These are phyloP conservation scores for Naumovozyma dairenensis DNA, from an alignment of 805 yeast genomes.

Conservation along the genomic window DNA sequence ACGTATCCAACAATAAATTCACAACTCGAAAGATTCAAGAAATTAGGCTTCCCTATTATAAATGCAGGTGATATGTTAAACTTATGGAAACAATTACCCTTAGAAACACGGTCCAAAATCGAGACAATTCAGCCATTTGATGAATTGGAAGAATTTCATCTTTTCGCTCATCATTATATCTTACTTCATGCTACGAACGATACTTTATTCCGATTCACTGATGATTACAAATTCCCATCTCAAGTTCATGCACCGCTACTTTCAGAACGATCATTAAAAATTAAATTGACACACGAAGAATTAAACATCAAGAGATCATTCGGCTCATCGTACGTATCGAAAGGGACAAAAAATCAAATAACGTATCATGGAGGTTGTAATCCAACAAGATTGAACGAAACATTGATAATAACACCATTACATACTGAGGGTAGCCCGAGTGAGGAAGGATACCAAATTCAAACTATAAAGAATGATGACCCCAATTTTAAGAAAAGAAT, in stretches of 20 bases:
- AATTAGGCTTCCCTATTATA: constrained; percentile 37
- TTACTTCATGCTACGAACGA: constrained; percentile 53
- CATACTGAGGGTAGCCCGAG: constrained; percentile 6
- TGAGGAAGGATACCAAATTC: too few species aligned
- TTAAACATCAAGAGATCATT: constrained; percentile 14
- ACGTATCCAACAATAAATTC: constrained; percentile 41
- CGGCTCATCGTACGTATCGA: constrained; percentile 12
- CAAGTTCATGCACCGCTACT: background rate
- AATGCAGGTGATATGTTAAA: constrained; percentile 47
- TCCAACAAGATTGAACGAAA: constrained; percentile 20
- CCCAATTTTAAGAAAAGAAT: constrained; percentile 42
- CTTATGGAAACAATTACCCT: constrained; percentile 46
- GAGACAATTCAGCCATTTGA: constrained; percentile 58
- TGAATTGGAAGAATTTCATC: constrained; percentile 73
- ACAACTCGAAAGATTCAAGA: constrained; percentile 42
- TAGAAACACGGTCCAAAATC: constrained; percentile 33
- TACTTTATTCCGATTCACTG: constrained; percentile 5
- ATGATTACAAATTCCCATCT: constrained; percentile 2
- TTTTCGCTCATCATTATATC: constrained; percentile 68
- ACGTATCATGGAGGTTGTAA: constrained; percentile 32
- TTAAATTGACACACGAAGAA: background rate
- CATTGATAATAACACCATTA: constrained; percentile 5
- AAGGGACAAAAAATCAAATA: constrained; percentile 5
- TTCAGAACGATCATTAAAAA: background rate
- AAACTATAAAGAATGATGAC: constrained; percentile 9